Percentiles rank a stretch among this genome's conserved stretches.
These are phyloP conservation scores for Lenwebbia sp. DNA, from an alignment of 345 rosid species.

Conservation along the genomic window DNA sequence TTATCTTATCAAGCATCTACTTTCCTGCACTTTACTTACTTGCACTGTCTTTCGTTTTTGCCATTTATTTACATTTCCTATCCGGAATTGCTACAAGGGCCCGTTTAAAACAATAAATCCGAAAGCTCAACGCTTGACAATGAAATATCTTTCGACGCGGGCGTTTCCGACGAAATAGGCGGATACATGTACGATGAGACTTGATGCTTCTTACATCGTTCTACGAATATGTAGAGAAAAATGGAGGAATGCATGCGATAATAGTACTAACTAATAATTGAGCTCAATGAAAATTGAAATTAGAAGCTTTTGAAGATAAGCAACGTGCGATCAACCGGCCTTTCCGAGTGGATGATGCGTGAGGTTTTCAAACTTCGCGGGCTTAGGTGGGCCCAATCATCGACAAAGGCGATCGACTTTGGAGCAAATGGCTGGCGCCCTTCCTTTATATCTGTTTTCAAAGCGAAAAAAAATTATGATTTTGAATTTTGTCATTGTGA, in stretches of 20 bases:
- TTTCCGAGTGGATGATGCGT: neutral
- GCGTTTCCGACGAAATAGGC: too few species aligned
- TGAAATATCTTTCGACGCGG: too few species aligned
- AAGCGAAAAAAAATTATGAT: neutral
- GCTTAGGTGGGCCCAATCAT: neutral
- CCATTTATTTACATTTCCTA: too few species aligned
- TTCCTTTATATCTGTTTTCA: neutral
- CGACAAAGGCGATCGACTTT: neutral
- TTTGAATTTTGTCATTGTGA: neutral
- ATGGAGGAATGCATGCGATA: neutral
- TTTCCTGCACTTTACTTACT: too few species aligned
- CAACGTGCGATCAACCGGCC: neutral
- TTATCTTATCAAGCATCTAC: too few species aligned
- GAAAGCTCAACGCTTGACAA: too few species aligned
- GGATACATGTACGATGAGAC: too few species aligned
- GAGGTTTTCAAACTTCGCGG: neutral
- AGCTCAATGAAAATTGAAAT: neutral
- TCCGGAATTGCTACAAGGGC: too few species aligned
- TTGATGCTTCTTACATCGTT: too few species aligned
- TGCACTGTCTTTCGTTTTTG: too few species aligned
- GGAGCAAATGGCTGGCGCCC: neutral
- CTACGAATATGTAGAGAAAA: neutral
- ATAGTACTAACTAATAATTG: neutral
- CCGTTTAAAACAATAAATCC: too few species aligned
- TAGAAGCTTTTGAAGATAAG: neutral